A percentile compares a stretch with the other conserved stretches of the same genome.
Conservation (phyloP, 495 filamentous ascomycete genomes). For the Trichocladium antarcticum region DNA sequence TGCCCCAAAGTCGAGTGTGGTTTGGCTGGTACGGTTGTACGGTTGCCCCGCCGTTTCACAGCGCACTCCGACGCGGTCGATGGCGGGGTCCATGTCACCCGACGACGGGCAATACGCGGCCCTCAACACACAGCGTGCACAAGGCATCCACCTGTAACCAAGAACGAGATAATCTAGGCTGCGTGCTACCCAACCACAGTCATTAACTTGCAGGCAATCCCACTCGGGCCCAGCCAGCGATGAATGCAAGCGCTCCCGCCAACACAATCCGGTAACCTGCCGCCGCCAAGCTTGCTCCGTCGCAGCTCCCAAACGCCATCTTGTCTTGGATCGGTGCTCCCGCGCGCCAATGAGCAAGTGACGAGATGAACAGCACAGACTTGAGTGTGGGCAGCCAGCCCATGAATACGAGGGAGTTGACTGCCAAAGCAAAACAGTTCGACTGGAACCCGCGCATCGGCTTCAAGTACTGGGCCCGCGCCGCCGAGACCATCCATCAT, state of each 20-base stretch:
- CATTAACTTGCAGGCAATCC: no score
- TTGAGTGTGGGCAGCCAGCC: conserved; percentile 33
- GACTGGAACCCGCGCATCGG: conserved; percentile 65
- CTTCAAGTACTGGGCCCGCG: conserved; percentile 71
- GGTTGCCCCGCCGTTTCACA: no score
- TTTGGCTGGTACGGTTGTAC: no score
- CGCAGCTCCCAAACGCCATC: not conserved
- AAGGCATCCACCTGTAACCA: no score
- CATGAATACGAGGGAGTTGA: conserved; percentile 62
- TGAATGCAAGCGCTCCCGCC: not conserved
- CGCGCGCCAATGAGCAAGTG: not conserved
- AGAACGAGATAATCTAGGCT: no score
- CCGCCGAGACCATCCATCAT: conserved; percentile 62
- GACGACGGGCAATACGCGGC: no score
- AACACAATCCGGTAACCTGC: not conserved
- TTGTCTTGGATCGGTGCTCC: no score
- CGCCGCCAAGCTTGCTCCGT: not conserved
- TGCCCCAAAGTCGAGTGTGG: no score
- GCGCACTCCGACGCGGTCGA: no score
- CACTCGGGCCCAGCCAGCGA: not conserved
- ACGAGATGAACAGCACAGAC: conserved; percentile 7
- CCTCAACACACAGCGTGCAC: no score
- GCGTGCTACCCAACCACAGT: no score
- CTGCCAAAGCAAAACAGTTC: conserved; percentile 58
- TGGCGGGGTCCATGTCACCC: no score